phyloP scores from a whole-genome alignment of 1,284 basidiomycete species.

The Porodaedalea pini region DNA sequence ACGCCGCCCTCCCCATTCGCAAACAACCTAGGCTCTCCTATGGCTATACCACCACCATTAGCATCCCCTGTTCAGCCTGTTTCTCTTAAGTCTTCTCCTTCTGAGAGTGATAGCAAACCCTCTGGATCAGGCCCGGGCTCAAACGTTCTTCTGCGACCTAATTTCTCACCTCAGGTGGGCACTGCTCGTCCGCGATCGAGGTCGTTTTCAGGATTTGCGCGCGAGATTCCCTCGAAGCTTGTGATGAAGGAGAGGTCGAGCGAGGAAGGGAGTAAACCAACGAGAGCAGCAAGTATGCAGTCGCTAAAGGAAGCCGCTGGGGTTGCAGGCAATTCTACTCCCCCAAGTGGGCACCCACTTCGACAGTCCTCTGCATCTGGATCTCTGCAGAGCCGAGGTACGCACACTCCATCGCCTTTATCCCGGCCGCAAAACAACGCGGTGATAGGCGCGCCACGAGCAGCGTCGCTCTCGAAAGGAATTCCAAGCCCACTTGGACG shows the following conservation, averaged over 20 bases:
- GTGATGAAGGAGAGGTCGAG: constrained; percentile 31
- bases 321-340: not conserved
- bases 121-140: constrained; percentile 10
- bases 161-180: constrained; percentile 56
- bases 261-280: constrained; percentile 35
- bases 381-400: constrained; percentile 23
- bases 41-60: not conserved
- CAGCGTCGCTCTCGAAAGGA: constrained; percentile 13
- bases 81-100: not conserved
- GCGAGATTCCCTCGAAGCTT: constrained; percentile 28
- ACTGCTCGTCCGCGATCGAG: constrained; percentile 59
- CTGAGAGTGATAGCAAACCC: not conserved
- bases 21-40: constrained; percentile 5
- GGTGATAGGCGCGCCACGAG: constrained; percentile 1
- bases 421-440: constrained; percentile 42
- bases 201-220: constrained; percentile 66
- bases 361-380: constrained; percentile 12
- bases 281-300: constrained; percentile 13
- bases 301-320: constrained; percentile 9
- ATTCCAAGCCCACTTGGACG: constrained; percentile 9
- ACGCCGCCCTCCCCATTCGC: constrained; percentile 4
- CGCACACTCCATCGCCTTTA: constrained; percentile 48
- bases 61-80: constrained; percentile 12
- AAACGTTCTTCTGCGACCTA: constrained; percentile 48
- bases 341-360: not conserved